Base-by-base conservation (phyloP, 2,329 filamentous ascomycete genomes). In the Xylaria digitata region DNA sequence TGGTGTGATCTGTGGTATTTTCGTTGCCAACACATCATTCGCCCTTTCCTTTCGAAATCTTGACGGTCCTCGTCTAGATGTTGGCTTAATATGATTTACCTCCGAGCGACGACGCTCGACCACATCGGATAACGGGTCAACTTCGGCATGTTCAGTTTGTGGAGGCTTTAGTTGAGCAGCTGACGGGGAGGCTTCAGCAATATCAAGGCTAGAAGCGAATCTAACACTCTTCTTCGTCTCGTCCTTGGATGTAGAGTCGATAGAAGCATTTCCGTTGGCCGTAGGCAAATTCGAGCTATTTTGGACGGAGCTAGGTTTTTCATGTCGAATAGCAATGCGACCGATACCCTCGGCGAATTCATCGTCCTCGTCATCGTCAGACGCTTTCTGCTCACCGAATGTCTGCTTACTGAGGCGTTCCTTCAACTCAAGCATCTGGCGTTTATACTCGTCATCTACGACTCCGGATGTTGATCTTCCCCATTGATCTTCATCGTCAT, bases 381-480 rank as follows among this genome's bases (percentile, higher is more conserved):
- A 69, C 81, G 82, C 65, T 77, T 63, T 61, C 30, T 60, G 48
- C 52, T 73, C 58, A 79, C 80, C 54, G 82, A 83, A 63, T 15
- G 80, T 80, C 2, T 75, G 67, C 23, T 70, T 68, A 53, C 67
- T 74, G 0, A 97, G 84, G 69, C 89, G 90, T 75, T 90, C 85
- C 78, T 97, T 92, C 4, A 99, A 83, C 71, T 94, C 92, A 50
- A 91, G 85, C 96, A 99, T 98, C 72, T 92, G 87, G 72, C 87
- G 84, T 37, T 89, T 88, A 75, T 97, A 96, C 15, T 92, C 90
- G 49, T 93, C 89, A 17, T 87, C 88, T 58, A 97, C 80, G 13
- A 90, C 84, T 21, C 84, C 85, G 19, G 85, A 83, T 8, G 87
- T 95, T 19, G 87, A 91, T 56, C 92, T 89, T 4, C 95, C 95